phyloP scores from a whole-genome alignment of 495 filamentous ascomycete species.

The Friedmanniomyces endolithicus region DNA sequence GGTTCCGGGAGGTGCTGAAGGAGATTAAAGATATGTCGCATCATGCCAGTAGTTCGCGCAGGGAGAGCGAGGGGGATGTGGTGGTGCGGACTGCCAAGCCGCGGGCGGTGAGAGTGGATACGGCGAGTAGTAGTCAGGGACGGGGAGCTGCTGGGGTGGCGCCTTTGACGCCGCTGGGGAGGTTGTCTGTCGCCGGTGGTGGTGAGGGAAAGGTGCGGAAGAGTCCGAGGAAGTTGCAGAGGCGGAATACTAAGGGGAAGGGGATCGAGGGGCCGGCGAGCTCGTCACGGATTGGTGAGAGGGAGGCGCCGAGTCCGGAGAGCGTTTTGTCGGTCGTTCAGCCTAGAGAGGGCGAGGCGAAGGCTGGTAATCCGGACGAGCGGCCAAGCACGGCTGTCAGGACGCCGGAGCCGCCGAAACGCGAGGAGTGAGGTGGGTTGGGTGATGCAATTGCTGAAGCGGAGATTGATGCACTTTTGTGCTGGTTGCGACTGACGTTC shows the following conservation, averaged over 20 bases:
- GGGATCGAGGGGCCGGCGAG: slow-evolving; percentile 3
- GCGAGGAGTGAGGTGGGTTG: background rate
- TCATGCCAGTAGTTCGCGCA: slow-evolving; percentile 11
- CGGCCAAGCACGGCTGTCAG: slow-evolving; percentile 8
- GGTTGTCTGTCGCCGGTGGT: background rate
- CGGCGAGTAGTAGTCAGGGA: slow-evolving; percentile 1
- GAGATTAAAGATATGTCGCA: slow-evolving; percentile 53
- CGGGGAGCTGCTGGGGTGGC: background rate
- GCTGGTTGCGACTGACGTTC: background rate
- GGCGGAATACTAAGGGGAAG: slow-evolving; percentile 8
- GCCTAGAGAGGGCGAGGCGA: background rate
- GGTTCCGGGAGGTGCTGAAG: slow-evolving; percentile 68
- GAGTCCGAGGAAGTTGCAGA: slow-evolving; percentile 15
- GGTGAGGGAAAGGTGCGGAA: background rate
- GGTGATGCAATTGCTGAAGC: background rate
- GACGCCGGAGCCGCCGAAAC: background rate
- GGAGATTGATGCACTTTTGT: background rate
- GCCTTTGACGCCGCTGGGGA: slow-evolving; percentile 3
- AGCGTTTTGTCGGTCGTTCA: slow-evolving; percentile 1
- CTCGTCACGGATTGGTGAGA: background rate
- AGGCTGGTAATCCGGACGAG: background rate
- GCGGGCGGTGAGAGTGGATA: background rate
- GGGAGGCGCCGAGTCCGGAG: slow-evolving; percentile 4
- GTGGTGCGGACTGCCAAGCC: background rate
- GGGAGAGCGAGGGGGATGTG: slow-evolving; percentile 9